Evolutionary conservation across 2,329 filamentous ascomycete species (phyloP), one percentile per base, ranked within the genome.

Genomic region (Colletotrichum cordylinicola): DNA sequence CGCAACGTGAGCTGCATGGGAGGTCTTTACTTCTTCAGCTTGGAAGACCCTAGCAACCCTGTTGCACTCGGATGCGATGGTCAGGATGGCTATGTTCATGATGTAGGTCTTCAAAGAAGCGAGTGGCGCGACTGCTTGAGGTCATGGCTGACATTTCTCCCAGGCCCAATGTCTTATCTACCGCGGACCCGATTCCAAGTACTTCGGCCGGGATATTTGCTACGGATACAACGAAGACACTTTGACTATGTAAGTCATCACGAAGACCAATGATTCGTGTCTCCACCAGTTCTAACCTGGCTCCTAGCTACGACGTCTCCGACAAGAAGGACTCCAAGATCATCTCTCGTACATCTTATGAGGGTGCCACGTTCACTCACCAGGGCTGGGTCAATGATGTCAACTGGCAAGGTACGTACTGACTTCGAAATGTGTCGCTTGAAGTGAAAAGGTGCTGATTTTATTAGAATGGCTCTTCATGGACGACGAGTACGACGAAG

Each of bases 311-410:
- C 79, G 88, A 91, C 68, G 86, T 90, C 9, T 89, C 86, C 24
- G 82, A 90, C 82, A 90, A 90, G 83, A 82, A 84, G 33, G 82
- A 82, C 67, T 80, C 84, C 70, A 85, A 81, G 24, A 84, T 90
- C 75, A 86, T 91, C 77, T 91, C 89, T 66, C 85, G 85, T 74
- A 91, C 89, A 3, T 87, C 86, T 0, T 92, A 91, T 80, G 85
- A 88, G n/a, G 90, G 90, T 55, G 88, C 88, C n/a, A 81, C 86
- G 18, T 91, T 91, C 83, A 90, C 89, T 3, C 90, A 92, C 80
- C 90, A 91, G 79, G 90, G 90, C 69, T 88, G 87, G 83, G 84
- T 91, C 10, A 84, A 89, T 67, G 85, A 89, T 78, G 80, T 82
- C 13, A 80, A 85, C 66, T 86, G 82, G 82, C 83, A 86, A 65